phyloP scores from a whole-genome alignment of 495 filamentous ascomycete species.

The Podospora fimiseda region DNA sequence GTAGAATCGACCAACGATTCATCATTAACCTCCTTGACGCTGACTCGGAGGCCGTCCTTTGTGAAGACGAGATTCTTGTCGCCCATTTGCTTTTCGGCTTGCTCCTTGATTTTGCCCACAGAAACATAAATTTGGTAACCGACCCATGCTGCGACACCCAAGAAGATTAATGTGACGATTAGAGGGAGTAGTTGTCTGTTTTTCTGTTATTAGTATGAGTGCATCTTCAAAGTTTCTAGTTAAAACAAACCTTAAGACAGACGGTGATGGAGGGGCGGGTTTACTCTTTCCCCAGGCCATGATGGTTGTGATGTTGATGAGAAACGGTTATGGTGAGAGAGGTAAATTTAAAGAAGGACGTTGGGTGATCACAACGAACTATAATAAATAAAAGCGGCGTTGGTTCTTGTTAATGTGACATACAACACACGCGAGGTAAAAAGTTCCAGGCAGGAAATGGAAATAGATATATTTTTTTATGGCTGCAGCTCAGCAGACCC shows the following conservation, averaged over 20 bases:
- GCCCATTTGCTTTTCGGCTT: conserved; percentile 70
- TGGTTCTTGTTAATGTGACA: too few relatives aligned
- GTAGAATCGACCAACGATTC: conserved; percentile 79
- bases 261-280: conserved; percentile 2
- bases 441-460: too few relatives aligned
- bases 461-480: too few relatives aligned
- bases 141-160: conserved; percentile 56
- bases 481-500: too few relatives aligned
- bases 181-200: conserved; percentile 62
- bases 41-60: conserved; percentile 78
- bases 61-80: conserved; percentile 73
- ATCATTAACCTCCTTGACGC: conserved; percentile 64
- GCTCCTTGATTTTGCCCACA: conserved; percentile 58
- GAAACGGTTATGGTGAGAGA: too few relatives aligned
- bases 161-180: conserved; percentile 60
- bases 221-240: too few relatives aligned
- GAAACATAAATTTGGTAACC: conserved; percentile 70
- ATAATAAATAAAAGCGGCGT: too few relatives aligned
- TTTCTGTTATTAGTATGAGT: too few relatives aligned
- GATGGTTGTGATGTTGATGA: neutral
- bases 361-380: too few relatives aligned
- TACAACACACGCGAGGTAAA: too few relatives aligned
- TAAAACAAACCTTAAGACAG: conserved; percentile 1
- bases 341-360: too few relatives aligned
- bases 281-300: conserved; percentile 16